These are phyloP conservation scores for Sanguinoderma infundibulare DNA, from an alignment of 1,284 basidiomycete genomes.

Conservation along the genomic window DNA sequence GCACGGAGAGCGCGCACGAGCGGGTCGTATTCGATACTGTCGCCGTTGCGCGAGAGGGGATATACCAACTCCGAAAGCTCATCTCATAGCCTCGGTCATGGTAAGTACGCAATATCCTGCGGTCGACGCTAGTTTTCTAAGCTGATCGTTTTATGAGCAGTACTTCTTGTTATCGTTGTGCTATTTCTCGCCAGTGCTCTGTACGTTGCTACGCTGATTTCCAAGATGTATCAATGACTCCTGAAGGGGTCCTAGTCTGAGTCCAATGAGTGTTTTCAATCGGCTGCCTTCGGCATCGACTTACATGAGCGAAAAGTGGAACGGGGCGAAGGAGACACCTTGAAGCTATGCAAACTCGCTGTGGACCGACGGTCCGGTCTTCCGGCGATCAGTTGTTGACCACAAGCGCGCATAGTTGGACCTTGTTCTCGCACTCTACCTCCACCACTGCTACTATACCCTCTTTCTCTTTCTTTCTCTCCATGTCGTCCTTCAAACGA, in stretches of 20 bases:
- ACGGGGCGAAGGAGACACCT: no score
- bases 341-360: no score
- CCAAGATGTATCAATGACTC: neutral
- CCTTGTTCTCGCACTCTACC: neutral
- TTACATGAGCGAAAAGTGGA: no score
- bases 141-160: neutral
- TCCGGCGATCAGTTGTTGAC: neutral
- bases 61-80: neutral
- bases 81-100: neutral
- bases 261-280: no score
- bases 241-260: no score
- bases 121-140: neutral
- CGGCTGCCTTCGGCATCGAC: no score
- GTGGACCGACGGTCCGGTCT: neutral
- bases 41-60: neutral
- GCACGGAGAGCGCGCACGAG: neutral
- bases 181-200: neutral
- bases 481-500: constrained; percentile 23
- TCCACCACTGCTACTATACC: neutral
- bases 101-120: neutral
- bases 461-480: neutral
- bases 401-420: neutral
- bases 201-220: neutral
- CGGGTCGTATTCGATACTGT: neutral
- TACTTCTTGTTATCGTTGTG: neutral